Conservation (phyloP, 2,329 filamentous ascomycete species). For the Chalara sp. region DNA sequence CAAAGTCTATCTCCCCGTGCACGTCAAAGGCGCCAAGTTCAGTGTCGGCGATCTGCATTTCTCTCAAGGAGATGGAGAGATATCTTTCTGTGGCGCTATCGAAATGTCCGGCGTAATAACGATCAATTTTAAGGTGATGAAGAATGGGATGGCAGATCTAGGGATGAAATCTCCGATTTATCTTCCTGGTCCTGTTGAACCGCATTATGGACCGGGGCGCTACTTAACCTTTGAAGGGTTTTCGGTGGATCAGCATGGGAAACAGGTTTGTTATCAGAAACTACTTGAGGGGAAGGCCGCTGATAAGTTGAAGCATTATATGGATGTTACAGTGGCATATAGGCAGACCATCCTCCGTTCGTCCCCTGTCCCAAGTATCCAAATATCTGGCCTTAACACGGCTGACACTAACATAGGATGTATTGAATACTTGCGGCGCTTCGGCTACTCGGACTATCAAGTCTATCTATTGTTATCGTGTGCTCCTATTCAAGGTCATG, state of each 20-base stretch:
- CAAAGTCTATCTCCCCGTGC: slow-evolving; percentile 82
- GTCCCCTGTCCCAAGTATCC: slow-evolving; percentile 11
- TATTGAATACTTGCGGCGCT: slow-evolving; percentile 74
- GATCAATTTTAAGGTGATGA: slow-evolving; percentile 83
- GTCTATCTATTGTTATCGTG: slow-evolving; percentile 80
- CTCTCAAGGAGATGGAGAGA: slow-evolving; percentile 83
- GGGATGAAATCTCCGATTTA: slow-evolving; percentile 80
- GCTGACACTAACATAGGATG: slow-evolving; percentile 36
- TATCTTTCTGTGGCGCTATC: slow-evolving; percentile 83
- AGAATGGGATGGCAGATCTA: slow-evolving; percentile 67
- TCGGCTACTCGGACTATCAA: slow-evolving; percentile 68
- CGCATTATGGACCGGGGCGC: slow-evolving; percentile 75
- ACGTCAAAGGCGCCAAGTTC: slow-evolving; percentile 83
- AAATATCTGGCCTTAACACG: not conserved
- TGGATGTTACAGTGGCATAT: slow-evolving; percentile 21
- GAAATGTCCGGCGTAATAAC: slow-evolving; percentile 93
- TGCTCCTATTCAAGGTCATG: slow-evolving; percentile 79
- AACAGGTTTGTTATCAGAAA: slow-evolving; percentile 43
- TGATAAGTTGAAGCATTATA: slow-evolving; percentile 29
- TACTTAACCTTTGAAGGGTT: slow-evolving; percentile 88
- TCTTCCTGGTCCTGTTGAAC: slow-evolving; percentile 79
- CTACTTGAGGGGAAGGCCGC: not conserved
- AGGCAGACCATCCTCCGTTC: slow-evolving; percentile 36
- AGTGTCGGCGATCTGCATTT: slow-evolving; percentile 72
- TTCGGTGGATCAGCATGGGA: slow-evolving; percentile 79